A percentile compares a stretch with the other conserved stretches of the same genome.
Conservation (phyloP, 768 basidiomycete genomes). For the Coprinopsis sp. region DNA sequence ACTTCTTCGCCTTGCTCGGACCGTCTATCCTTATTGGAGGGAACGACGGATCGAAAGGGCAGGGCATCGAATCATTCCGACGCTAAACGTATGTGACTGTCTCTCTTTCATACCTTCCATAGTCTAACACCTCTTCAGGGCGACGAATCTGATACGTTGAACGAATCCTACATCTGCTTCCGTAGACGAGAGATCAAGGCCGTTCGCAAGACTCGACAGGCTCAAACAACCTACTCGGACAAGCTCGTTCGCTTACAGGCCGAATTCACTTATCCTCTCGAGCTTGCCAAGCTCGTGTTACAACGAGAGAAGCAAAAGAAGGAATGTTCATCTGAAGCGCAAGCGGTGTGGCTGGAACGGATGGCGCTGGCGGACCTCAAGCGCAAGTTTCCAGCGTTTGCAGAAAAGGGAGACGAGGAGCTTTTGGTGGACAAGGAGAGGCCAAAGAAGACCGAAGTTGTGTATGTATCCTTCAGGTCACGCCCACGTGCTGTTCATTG, state of each 20-base stretch:
- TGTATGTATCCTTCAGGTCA: conserved; percentile 18
- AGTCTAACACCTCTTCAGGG: conserved; percentile 38
- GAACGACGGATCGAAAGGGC: conserved; percentile 73
- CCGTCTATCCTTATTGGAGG: conserved; percentile 87
- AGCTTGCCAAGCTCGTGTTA: conserved; percentile 66
- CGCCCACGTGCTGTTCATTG: conserved; percentile 7
- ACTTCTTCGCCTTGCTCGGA: conserved; percentile 65
- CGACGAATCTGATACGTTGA: conserved; percentile 85
- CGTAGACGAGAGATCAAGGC: conserved; percentile 92
- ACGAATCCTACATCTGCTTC: conserved; percentile 97
- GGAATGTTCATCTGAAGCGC: conserved; percentile 51
- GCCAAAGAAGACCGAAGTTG: conserved; percentile 51
- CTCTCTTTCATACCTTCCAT: neutral
- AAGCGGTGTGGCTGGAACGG: conserved; percentile 75
- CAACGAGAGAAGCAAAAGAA: conserved; percentile 75
- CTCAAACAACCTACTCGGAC: conserved; percentile 85
- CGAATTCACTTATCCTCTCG: conserved; percentile 69
- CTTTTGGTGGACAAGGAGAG: conserved; percentile 69
- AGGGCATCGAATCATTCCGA: conserved; percentile 83
- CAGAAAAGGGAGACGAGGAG: conserved; percentile 66
- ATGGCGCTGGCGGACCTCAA: conserved; percentile 74
- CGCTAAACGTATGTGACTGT: conserved; percentile 79
- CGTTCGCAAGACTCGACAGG: conserved; percentile 88
- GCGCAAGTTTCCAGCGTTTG: conserved; percentile 59
- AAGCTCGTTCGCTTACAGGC: conserved; percentile 76